These are phyloP conservation scores for Penicillium bovifimosum DNA, from an alignment of 495 filamentous ascomycete genomes.

Conservation along the genomic window DNA sequence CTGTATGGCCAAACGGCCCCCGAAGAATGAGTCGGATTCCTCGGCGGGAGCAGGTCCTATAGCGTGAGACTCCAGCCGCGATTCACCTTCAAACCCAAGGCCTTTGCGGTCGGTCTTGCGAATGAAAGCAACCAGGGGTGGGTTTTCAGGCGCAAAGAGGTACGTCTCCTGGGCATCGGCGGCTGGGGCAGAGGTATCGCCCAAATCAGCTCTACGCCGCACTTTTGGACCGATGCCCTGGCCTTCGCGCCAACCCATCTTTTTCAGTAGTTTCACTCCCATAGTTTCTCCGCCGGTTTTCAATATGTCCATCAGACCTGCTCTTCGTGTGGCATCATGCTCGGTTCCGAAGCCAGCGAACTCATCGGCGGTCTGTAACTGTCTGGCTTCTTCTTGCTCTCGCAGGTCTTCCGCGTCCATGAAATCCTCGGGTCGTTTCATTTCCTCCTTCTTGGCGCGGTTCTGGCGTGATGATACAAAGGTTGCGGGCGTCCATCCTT, in stretches of 20 bases:
- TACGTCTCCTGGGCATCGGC: conserved; percentile 49
- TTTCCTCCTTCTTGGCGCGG: conserved; percentile 59
- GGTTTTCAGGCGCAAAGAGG: conserved; percentile 87
- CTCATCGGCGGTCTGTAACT: conserved; percentile 61
- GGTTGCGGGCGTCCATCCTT: conserved; percentile 89
- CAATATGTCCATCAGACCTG: conserved; percentile 70
- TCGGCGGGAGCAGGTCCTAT: conserved; percentile 42
- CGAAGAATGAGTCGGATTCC: conserved; percentile 41
- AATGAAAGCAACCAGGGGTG: conserved; percentile 65
- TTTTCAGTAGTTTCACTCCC: conserved; percentile 79
- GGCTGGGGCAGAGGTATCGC: conserved; percentile 37
- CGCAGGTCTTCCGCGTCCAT: conserved; percentile 98
- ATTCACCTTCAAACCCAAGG: conserved; percentile 70
- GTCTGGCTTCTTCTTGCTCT: conserved; percentile 72
- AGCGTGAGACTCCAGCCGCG: conserved; percentile 40
- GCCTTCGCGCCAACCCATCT: conserved; percentile 94
- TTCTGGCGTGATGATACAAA: conserved; percentile 88
- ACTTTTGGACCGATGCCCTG: conserved; percentile 90
- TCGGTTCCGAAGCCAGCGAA: conserved; percentile 77
- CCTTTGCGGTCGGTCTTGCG: conserved; percentile 78
- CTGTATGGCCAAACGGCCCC: conserved; percentile 27
- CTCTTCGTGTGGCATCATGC: conserved; percentile 46
- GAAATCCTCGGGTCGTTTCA: conserved; percentile 78
- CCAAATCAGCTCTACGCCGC: conserved; percentile 67
- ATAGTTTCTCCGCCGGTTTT: conserved; percentile 75